A percentile compares a stretch with the other conserved stretches of the same genome.
Evolutionary conservation across 192 early-diverging fungal species (phyloP).

Genomic region (Umbelopsis vinacea): DNA sequence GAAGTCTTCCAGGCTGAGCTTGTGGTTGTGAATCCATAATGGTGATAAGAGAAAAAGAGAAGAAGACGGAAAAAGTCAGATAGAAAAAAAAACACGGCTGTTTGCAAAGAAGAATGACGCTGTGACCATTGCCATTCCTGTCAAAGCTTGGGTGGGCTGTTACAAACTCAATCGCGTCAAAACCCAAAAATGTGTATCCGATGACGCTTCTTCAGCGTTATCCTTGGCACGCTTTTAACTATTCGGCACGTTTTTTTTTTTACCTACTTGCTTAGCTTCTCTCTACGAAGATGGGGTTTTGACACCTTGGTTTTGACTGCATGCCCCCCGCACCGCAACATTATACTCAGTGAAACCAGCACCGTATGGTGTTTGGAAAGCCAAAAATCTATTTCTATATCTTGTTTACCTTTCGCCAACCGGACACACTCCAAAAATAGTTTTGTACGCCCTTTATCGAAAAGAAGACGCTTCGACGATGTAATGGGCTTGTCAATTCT

Average conservation of each 20-base stretch:
- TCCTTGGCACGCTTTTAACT: no score
- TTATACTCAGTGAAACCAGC: no score
- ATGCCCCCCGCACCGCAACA: no score
- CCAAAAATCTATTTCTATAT: neutral
- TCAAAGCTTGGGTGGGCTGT: neutral
- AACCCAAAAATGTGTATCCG: no score
- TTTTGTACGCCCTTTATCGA: neutral
- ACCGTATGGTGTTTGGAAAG: neutral
- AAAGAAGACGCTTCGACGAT: neutral
- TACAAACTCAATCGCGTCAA: no score
- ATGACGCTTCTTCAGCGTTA: no score
- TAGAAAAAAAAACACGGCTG: neutral
- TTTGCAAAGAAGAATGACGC: conserved; percentile 11
- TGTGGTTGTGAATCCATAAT: conserved; percentile 18
- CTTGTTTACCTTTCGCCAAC: neutral
- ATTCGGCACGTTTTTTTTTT: no score
- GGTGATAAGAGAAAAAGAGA: neutral
- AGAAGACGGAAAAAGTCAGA: neutral
- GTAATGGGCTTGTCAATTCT: no score
- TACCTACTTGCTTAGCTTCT: no score
- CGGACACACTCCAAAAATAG: neutral
- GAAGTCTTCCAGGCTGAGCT: conserved; percentile 8
- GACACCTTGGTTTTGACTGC: no score
- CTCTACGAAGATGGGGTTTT: no score
- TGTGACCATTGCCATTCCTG: conserved; percentile 24